These are phyloP conservation scores for Mycosphaerella sp. DNA, from an alignment of 2,329 filamentous ascomycete species.

Conservation along the genomic window DNA sequence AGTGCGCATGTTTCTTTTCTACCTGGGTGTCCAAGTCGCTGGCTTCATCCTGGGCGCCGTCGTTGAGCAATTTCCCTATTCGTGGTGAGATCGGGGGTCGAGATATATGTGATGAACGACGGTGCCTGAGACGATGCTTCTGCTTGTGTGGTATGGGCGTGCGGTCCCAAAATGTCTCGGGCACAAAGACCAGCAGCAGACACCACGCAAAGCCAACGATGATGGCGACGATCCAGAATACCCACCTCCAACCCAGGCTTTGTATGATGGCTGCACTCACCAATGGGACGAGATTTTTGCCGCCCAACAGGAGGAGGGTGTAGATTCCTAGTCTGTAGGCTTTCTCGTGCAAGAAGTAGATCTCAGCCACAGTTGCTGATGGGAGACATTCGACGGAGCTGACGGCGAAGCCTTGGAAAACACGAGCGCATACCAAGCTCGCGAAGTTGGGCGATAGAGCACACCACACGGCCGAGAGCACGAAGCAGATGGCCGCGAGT, in stretches of 20 bases:
- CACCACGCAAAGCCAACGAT: slow-evolving; percentile 64
- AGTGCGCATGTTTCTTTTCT: slow-evolving; percentile 15
- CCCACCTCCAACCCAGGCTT: slow-evolving; percentile 63
- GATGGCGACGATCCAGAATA: slow-evolving; percentile 66
- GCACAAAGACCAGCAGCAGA: slow-evolving; percentile 82
- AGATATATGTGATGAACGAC: slow-evolving; percentile 16
- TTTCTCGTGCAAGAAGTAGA: slow-evolving; percentile 91
- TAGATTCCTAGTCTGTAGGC: slow-evolving; percentile 93
- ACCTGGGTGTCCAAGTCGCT: slow-evolving; percentile 10
- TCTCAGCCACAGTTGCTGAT: slow-evolving; percentile 89
- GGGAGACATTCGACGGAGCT: slow-evolving; percentile 89
- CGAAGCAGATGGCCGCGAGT: slow-evolving; percentile 67
- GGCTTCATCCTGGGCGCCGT: not conserved
- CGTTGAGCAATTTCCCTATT: slow-evolving; percentile 19
- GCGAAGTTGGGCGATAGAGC: slow-evolving; percentile 73
- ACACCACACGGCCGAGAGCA: slow-evolving; percentile 74
- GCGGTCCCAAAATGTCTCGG: slow-evolving; percentile 93
- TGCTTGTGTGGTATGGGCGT: slow-evolving; percentile 53
- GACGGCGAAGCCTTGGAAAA: slow-evolving; percentile 82
- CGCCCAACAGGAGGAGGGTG: slow-evolving; percentile 73
- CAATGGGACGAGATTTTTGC: slow-evolving; percentile 80
- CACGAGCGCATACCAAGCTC: slow-evolving; percentile 72
- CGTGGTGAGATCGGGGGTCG: slow-evolving; percentile 11
- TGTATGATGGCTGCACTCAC: slow-evolving; percentile 82
- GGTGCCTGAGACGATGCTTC: slow-evolving; percentile 5